A percentile compares a stretch with the other conserved stretches of the same genome.
Conservation (phyloP, 2,329 filamentous ascomycete species). For the Penicillium digitatum region DNA sequence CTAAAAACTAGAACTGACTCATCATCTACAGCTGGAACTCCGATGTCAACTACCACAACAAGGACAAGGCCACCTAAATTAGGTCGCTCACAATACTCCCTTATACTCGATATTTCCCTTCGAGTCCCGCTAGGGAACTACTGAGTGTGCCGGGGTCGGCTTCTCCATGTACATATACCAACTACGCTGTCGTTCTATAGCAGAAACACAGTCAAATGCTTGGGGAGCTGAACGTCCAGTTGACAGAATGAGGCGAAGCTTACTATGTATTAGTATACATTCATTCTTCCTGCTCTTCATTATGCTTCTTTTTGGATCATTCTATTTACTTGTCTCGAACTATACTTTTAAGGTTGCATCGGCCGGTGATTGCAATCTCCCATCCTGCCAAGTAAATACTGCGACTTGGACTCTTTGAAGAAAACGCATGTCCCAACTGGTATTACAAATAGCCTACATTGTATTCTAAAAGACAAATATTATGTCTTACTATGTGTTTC, state of each 20-base stretch:
- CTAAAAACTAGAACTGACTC: slow-evolving; percentile 15
- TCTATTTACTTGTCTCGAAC: background rate
- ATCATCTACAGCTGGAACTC: slow-evolving; percentile 73
- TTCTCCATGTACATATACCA: slow-evolving; percentile 34
- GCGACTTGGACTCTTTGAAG: background rate
- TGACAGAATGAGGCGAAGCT: slow-evolving; percentile 23
- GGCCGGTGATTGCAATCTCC: background rate
- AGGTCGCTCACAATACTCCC: background rate
- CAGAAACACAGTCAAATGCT: slow-evolving; percentile 11
- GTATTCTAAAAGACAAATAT: too few species aligned
- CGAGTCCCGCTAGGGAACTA: slow-evolving; percentile 4
- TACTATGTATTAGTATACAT: slow-evolving; percentile 11
- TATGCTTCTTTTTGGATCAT: slow-evolving; percentile 9
- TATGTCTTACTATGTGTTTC: background rate
- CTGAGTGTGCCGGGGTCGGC: slow-evolving; percentile 8
- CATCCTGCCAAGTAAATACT: background rate
- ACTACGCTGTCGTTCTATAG: slow-evolving; percentile 20
- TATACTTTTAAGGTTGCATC: background rate
- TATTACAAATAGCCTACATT: background rate
- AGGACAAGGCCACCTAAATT: slow-evolving; percentile 61
- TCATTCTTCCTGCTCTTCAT: slow-evolving; percentile 13
- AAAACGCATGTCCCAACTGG: background rate
- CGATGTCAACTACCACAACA: slow-evolving; percentile 94
- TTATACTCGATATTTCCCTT: background rate
- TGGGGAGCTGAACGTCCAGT: slow-evolving; percentile 12